These are phyloP conservation scores for Boletus vinaceobasis DNA, from an alignment of 768 basidiomycete species.

Conservation along the genomic window DNA sequence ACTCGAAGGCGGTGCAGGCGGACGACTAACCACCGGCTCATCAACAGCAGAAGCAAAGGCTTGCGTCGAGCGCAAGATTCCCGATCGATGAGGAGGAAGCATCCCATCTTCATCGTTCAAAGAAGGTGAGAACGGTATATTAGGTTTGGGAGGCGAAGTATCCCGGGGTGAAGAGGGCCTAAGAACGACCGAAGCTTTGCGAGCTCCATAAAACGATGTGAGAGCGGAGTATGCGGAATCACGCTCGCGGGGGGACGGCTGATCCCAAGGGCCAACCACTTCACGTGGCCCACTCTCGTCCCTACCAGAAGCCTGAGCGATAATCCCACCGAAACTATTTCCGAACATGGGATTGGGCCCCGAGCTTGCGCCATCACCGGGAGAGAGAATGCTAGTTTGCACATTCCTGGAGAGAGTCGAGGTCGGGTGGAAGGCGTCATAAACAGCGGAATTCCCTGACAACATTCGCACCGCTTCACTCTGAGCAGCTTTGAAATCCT, in stretches of 20 bases:
- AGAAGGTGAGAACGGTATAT: constrained; percentile 22
- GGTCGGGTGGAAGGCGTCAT: constrained; percentile 77
- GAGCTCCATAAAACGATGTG: constrained; percentile 27
- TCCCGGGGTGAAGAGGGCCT: constrained; percentile 27
- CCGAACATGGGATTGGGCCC: constrained; percentile 23
- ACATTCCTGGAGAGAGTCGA: constrained; percentile 29
- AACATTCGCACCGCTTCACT: constrained; percentile 37
- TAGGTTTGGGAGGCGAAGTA: constrained; percentile 25
- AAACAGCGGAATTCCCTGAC: constrained; percentile 47
- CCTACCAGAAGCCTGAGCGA: constrained; percentile 24
- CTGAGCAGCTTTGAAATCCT: constrained; percentile 43
- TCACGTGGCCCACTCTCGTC: constrained; percentile 26
- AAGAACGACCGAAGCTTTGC: constrained; percentile 23
- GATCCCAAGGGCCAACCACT: constrained; percentile 32
- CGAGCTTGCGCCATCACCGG: constrained; percentile 13
- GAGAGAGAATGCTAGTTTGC: constrained; percentile 23
- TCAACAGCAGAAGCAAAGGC: constrained; percentile 22
- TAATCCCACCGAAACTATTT: constrained; percentile 23
- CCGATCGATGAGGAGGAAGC: constrained; percentile 31
- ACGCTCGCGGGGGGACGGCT: constrained; percentile 32
- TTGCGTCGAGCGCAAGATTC: constrained; percentile 26
- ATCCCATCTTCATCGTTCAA: constrained; percentile 31
- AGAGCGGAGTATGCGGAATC: constrained; percentile 23
- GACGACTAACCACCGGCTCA: constrained; percentile 26
- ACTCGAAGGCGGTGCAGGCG: constrained; percentile 37